These are phyloP conservation scores for Penicillium sp. DNA, from an alignment of 2,329 filamentous ascomycete genomes.

Conservation along the genomic window DNA sequence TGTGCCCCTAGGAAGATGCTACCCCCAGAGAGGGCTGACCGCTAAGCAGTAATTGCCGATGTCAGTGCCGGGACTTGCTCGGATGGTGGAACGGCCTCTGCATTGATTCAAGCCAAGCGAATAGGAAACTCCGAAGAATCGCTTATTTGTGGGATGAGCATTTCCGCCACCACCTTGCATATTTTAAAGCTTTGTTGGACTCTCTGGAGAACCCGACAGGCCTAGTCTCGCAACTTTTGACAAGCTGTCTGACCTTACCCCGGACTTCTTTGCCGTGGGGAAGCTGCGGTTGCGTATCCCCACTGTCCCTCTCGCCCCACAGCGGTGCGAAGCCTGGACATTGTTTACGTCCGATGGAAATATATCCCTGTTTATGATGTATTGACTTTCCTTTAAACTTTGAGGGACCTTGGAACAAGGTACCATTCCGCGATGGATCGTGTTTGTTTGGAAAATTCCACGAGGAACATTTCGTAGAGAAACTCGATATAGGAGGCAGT, in stretches of 20 bases:
- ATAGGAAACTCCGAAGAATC: not conserved
- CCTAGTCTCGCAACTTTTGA: not conserved
- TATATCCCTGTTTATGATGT: too few species aligned
- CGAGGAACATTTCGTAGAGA: not conserved
- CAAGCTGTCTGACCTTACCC: not conserved
- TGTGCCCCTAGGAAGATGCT: too few species aligned
- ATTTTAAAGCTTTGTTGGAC: not conserved
- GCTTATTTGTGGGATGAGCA: not conserved
- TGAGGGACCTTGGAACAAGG: not conserved
- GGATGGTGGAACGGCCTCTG: too few species aligned
- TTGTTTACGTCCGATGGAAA: not conserved
- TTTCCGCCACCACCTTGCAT: not conserved
- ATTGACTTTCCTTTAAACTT: not conserved
- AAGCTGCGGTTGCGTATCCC: not conserved
- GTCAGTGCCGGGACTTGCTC: not conserved
- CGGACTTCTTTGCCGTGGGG: not conserved
- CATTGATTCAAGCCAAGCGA: not conserved
- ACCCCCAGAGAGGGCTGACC: not conserved
- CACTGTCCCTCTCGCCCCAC: not conserved
- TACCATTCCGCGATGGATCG: not conserved
- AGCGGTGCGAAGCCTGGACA: not conserved
- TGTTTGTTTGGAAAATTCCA: not conserved
- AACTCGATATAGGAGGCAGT: not conserved
- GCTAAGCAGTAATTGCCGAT: not conserved
- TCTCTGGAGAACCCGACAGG: not conserved